A percentile compares a stretch with the other conserved stretches of the same genome.
Evolutionary conservation across 2,329 filamentous ascomycete genomes (phyloP).

Genomic region (Calonectria naviculata): DNA sequence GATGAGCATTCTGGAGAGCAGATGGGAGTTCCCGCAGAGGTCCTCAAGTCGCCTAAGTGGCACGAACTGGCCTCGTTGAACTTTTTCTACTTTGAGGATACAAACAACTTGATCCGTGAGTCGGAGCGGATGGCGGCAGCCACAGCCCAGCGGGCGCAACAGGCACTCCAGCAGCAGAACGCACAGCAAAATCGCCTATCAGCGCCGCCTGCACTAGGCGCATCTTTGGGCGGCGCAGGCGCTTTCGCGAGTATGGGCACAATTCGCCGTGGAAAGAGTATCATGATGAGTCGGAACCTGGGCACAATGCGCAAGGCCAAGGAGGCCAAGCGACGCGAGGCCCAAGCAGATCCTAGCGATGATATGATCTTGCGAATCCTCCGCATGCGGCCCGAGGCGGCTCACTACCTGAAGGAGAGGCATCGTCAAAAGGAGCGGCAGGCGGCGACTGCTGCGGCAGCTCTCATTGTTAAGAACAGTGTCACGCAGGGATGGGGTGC

Average conservation of each 20-base stretch:
- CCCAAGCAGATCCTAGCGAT: slow-evolving; percentile 95
- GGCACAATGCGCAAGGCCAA: slow-evolving; percentile 97
- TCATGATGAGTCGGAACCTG: slow-evolving; percentile 94
- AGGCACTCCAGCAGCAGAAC: slow-evolving; percentile 67
- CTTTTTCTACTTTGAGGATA: slow-evolving; percentile 98
- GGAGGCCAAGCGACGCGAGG: slow-evolving; percentile 94
- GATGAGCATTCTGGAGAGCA: slow-evolving; percentile 85
- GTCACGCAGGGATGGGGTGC: slow-evolving; percentile 69
- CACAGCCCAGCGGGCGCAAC: slow-evolving; percentile 79
- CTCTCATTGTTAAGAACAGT: slow-evolving; percentile 95
- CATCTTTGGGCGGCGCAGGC: slow-evolving; percentile 47
- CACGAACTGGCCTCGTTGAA: slow-evolving; percentile 96
- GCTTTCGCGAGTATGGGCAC: slow-evolving; percentile 75
- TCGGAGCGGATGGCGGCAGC: slow-evolving; percentile 95
- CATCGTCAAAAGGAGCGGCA: slow-evolving; percentile 95
- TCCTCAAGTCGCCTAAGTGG: slow-evolving; percentile 97
- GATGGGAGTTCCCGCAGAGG: slow-evolving; percentile 88
- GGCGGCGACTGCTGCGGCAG: slow-evolving; percentile 88
- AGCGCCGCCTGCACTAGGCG: slow-evolving; percentile 65
- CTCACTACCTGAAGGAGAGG: slow-evolving; percentile 86
- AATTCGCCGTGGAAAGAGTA: slow-evolving; percentile 77
- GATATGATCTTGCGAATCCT: slow-evolving; percentile 98
- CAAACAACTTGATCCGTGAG: slow-evolving; percentile 91
- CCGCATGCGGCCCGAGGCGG: slow-evolving; percentile 93
- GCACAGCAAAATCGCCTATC: slow-evolving; percentile 73